Evolutionary conservation across 2,329 filamentous ascomycete species (phyloP).

Genomic region (Gaeumannomyces sp.): DNA sequence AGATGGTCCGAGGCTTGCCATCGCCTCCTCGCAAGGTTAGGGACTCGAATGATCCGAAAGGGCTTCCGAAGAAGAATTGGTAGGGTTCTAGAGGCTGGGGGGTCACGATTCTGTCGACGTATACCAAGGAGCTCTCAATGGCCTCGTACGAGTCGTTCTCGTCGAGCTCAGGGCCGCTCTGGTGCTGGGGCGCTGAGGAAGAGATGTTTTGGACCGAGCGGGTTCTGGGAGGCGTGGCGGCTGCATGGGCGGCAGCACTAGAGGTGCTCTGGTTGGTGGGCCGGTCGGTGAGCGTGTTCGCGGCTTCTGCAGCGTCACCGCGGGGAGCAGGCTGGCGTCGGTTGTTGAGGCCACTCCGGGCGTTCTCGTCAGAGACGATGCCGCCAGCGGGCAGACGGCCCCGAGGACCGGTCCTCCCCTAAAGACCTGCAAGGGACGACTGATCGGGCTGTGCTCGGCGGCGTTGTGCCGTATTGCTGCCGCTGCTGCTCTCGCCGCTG

Average conservation of each 20-base stretch:
- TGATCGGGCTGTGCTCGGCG: too few species aligned
- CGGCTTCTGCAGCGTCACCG: too few species aligned
- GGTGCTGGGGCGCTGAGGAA: background rate
- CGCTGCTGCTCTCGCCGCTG: background rate
- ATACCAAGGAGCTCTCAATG: background rate
- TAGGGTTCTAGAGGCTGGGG: conserved; percentile 3
- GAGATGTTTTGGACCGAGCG: background rate
- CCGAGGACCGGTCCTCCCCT: conserved; percentile 17
- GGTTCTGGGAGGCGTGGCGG: too few species aligned
- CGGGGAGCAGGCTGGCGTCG: too few species aligned
- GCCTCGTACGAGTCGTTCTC: background rate
- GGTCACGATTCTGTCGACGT: background rate
- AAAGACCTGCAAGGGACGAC: conserved; percentile 16
- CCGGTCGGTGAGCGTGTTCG: too few species aligned
- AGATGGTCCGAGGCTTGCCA: conserved; percentile 4
- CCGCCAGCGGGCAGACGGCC: background rate
- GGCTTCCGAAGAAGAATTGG: conserved; percentile 4
- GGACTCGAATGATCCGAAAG: conserved; percentile 7
- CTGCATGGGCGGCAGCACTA: too few species aligned
- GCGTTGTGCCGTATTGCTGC: too few species aligned
- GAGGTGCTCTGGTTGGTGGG: too few species aligned
- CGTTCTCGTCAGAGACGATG: conserved; percentile 2
- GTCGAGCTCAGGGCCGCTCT: background rate
- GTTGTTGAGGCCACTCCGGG: too few species aligned
- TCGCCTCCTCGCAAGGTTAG: conserved; percentile 4